Base-by-base conservation (phyloP, 192 early-diverging fungal species). In the Neocallimastix lanati region DNA sequence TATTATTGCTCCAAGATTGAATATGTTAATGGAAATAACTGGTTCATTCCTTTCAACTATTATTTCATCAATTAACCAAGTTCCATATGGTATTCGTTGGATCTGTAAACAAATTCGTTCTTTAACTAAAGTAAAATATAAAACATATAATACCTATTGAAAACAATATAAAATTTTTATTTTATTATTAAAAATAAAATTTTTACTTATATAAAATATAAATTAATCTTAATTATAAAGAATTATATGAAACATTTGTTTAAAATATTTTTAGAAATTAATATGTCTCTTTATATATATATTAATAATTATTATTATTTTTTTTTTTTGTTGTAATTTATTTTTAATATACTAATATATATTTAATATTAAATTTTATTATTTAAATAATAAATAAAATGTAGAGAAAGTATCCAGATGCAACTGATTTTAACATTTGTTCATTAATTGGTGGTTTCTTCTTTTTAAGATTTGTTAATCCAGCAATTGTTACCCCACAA, bases 401-500 rank as follows among this genome's bases (percentile, higher is more conserved):
- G n/a, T n/a, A 87, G 90, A 84, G 95, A 79, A 95, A 95, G 83
- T 97, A 93, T 86, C 95, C 96, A 0, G 91, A 97, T 77, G 93
- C 93, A 18, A 90, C 94, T 13, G 95, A 96, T 78, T 89, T 90
- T 77, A 92, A 93, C 15, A 93, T 96, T 29, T 95, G 95, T 83
- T 97, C 97, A 77, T 86, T 97, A 33, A 96, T 98, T 84, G 97
- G 97, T 37, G 96, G 95, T 12, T 97, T 98, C 84, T 98, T 98
- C 81, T 94, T 98, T 80, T 85, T 98, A 81, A 92, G 97, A 36
- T 98, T 95, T 83, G 89, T 98, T 81, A 98, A 98, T 83, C 97
- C 97, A n/a, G 95, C 97, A 0, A 95, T 98, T 81, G 95, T 98
- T 76, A 96, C 96, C 2, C 95, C 97, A 7, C 91, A 96, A 81